These are phyloP conservation scores for Colletotrichum gloeosporioides DNA, from an alignment of 2,329 filamentous ascomycete genomes.

Conservation along the genomic window DNA sequence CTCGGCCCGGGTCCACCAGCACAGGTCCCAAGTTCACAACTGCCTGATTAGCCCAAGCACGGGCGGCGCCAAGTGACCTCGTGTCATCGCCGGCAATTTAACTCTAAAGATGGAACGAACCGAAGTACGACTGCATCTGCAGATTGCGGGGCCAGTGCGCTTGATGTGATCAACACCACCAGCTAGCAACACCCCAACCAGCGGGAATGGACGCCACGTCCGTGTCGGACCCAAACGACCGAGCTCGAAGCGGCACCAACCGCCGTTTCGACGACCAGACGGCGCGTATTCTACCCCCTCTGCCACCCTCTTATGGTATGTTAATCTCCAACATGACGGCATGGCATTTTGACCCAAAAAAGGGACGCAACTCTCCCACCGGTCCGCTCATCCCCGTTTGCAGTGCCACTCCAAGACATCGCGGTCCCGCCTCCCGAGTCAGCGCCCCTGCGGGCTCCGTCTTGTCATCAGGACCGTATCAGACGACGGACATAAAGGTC, in stretches of 20 bases:
- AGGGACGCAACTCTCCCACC: background rate
- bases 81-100: background rate
- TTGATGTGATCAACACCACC: background rate
- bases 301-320: background rate
- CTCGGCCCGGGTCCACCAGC: background rate
- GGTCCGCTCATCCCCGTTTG: conserved; percentile 2
- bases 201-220: background rate
- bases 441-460: conserved; percentile 1
- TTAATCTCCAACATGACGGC: background rate
- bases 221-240: background rate
- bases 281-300: background rate
- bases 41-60: background rate
- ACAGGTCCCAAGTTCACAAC: background rate
- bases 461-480: background rate
- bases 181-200: background rate
- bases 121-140: background rate
- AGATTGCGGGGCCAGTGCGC: background rate
- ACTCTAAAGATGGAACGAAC: background rate
- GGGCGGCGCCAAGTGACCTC: background rate
- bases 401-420: background rate
- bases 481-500: background rate
- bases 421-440: background rate
- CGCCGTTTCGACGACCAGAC: background rate
- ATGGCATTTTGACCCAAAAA: background rate
- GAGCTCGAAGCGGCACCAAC: background rate